Evolutionary conservation across 2,329 filamentous ascomycete species (phyloP), one percentile per base, ranked within the genome.

Genomic region (Penicillium frequentans): DNA sequence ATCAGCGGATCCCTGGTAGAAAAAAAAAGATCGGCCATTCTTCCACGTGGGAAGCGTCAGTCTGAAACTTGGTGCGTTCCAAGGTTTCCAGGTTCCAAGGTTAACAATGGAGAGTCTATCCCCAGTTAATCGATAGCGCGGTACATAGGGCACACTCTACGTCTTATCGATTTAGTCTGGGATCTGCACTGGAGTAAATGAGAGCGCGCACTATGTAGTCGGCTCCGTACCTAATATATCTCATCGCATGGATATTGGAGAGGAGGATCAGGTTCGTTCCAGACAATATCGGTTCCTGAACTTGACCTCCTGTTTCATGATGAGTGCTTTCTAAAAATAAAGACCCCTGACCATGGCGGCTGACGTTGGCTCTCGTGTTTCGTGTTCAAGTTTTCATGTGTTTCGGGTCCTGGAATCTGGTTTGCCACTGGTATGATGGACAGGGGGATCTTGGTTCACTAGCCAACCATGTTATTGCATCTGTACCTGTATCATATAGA

Each of bases 341-440:
- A 13, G 19, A 27, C 35, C 26, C 31, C 24, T 39, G 29, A 44
- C 23, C 24, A 46, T 29, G 26, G 43, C 45, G 48, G 58, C 56
- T 61, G 21, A 58, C 54, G 54, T 57, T 54, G 42, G 42, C 57
- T 55, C 49, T 54, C 33, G 33, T 54, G 58, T 63, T 61, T 59
- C 56, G 54, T 35, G 27, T 46, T 31, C 43, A 23, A 27, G 14
- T 26, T 26, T 26, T 29, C 43, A 7, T 46, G 16, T 16, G 31
- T 35, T 49, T 37, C 47, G 31, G 47, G 23, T 47, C 23, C 14
- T 47, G 26, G 26, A 33, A 33, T 33, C 29, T 24, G n/a, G 46
- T 29, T 49, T 19, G 27, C 19, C 39, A 42, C 31, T 49, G 29
- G 13, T 16, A 5, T 33, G 27, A 21, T 48, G n/a, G 7, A 19